Evolutionary conservation across 2,329 filamentous ascomycete genomes (phyloP).

Genomic region (Graphilbum sp.): DNA sequence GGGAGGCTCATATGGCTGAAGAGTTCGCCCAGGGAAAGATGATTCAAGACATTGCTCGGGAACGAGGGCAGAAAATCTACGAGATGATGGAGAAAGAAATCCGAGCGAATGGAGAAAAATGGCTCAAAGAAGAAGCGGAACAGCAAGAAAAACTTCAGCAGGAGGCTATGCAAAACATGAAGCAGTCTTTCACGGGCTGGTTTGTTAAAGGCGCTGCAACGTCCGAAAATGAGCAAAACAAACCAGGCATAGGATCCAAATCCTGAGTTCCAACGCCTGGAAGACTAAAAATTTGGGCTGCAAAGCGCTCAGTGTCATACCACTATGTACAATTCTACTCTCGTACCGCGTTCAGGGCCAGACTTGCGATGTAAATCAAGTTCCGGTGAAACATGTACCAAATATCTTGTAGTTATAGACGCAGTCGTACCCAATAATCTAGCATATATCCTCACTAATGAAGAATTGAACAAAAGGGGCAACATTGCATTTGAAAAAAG

Average conservation of each 20-base stretch:
- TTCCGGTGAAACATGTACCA: too few relatives aligned
- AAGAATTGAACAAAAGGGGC: too few relatives aligned
- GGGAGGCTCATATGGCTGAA: constrained; percentile 56
- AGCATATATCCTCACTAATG: too few relatives aligned
- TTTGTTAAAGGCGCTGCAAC: constrained; percentile 16
- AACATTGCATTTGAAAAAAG: too few relatives aligned
- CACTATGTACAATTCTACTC: too few relatives aligned
- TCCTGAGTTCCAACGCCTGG: too few relatives aligned
- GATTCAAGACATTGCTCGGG: constrained; percentile 84
- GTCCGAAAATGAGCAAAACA: background rate
- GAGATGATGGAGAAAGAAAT: constrained; percentile 82
- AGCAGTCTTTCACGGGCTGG: constrained; percentile 53
- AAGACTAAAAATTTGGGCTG: too few relatives aligned
- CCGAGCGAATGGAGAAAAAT: constrained; percentile 81
- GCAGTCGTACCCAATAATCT: too few relatives aligned
- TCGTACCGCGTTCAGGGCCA: too few relatives aligned
- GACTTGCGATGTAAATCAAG: too few relatives aligned
- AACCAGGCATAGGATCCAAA: background rate
- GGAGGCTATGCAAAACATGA: constrained; percentile 86
- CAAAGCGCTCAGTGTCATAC: too few relatives aligned
- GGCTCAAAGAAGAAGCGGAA: constrained; percentile 84
- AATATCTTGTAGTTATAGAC: too few relatives aligned
- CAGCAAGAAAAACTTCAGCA: constrained; percentile 80
- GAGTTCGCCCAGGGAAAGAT: constrained; percentile 88
- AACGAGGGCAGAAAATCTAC: constrained; percentile 82